phyloP scores from a whole-genome alignment of 768 basidiomycete genomes.

The Mycena kentingensis region DNA sequence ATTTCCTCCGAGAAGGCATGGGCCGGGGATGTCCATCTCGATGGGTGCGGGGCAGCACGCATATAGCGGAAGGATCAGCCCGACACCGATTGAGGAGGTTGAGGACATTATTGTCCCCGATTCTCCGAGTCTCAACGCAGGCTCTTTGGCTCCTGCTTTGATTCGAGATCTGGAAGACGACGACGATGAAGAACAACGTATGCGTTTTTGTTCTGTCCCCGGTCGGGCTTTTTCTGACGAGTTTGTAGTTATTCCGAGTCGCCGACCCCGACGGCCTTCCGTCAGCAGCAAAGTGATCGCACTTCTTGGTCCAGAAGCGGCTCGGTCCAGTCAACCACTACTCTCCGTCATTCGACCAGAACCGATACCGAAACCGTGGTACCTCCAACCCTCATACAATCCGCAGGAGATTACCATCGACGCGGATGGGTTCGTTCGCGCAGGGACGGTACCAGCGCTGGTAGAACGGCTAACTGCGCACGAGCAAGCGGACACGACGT shows the following conservation, averaged over 20 bases:
- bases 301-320: constrained; percentile 61
- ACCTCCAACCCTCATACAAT: constrained; percentile 78
- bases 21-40: constrained; percentile 25
- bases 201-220: too few relatives aligned
- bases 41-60: constrained; percentile 11
- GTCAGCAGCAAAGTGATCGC: constrained; percentile 61
- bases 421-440: constrained; percentile 80
- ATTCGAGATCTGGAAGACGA: too few relatives aligned
- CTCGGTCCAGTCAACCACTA: constrained; percentile 35
- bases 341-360: constrained; percentile 42
- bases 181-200: constrained; percentile 38
- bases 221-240: too few relatives aligned
- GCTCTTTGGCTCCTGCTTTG: too few relatives aligned
- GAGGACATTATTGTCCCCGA: constrained; percentile 19
- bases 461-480: constrained; percentile 92
- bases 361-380: constrained; percentile 69
- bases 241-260: constrained; percentile 20
- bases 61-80: not conserved
- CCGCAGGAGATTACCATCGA: constrained; percentile 84
- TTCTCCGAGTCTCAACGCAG: constrained; percentile 6
- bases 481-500: constrained; percentile 80
- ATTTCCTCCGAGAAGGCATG: constrained; percentile 37
- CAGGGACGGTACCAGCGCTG: constrained; percentile 84
- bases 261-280: constrained; percentile 33
- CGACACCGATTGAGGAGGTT: constrained; percentile 13